Evolutionary conservation across 1,284 basidiomycete genomes (phyloP).

Genomic region (Cryptococcus sp.): DNA sequence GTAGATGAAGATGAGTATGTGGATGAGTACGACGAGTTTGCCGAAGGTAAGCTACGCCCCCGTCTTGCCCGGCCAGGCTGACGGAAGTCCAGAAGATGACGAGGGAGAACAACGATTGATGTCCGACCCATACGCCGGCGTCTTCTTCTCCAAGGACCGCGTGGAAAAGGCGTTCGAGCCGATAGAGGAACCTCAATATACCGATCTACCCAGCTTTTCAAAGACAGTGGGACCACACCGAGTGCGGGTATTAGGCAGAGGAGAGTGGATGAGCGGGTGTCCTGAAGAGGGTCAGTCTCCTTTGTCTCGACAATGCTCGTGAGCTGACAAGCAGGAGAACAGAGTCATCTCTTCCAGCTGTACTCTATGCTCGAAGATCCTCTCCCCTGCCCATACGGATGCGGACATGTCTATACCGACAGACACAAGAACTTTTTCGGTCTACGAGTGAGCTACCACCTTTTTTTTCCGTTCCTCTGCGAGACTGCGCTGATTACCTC

Average conservation of each 20-base stretch:
- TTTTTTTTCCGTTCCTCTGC: background rate
- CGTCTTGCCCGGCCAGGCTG: too few relatives aligned
- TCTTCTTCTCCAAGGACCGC: constrained; percentile 87
- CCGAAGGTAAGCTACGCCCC: too few relatives aligned
- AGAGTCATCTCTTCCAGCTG: constrained; percentile 75
- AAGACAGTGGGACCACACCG: background rate
- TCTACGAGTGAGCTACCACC: constrained; percentile 59
- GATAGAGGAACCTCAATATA: constrained; percentile 55
- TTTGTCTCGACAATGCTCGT: too few relatives aligned
- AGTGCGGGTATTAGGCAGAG: constrained; percentile 62
- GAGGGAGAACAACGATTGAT: constrained; percentile 38
- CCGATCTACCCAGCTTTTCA: background rate
- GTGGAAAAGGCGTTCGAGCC: constrained; percentile 74
- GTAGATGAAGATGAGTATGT: too few relatives aligned
- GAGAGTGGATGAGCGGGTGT: constrained; percentile 95
- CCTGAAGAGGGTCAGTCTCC: constrained; percentile 60
- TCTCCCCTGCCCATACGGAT: constrained; percentile 65
- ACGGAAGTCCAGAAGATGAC: constrained; percentile 25
- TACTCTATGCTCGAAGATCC: constrained; percentile 66
- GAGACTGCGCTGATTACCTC: too few relatives aligned
- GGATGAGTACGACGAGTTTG: too few relatives aligned
- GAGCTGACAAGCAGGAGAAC: constrained; percentile 55
- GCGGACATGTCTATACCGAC: constrained; percentile 57
- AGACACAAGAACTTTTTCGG: constrained; percentile 72
- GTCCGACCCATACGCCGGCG: constrained; percentile 79